A percentile compares a stretch with the other conserved stretches of the same genome.
Conservation (phyloP, 768 basidiomycete species). For the Lentinula lateritia region DNA sequence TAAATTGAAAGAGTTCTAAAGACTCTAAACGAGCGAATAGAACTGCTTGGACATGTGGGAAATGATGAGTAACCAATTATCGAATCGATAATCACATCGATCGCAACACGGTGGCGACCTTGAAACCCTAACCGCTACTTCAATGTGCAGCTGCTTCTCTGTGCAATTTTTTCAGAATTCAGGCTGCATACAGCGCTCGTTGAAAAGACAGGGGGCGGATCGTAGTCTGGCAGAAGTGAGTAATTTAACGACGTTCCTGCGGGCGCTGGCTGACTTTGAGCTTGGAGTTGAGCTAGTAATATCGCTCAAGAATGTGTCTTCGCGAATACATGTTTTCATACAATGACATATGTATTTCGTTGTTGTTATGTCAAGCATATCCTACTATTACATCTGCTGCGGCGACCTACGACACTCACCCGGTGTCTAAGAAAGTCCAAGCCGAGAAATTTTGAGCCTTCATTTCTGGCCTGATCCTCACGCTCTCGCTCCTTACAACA, state of each 20-base stretch:
- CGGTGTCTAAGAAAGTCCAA: background rate
- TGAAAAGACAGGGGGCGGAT: too few relatives aligned
- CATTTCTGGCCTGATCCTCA: background rate
- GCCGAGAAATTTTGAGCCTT: background rate
- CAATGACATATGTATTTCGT: background rate
- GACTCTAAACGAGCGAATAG: background rate
- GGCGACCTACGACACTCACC: background rate
- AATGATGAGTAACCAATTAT: background rate
- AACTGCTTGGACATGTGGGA: background rate
- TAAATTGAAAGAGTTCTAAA: too few relatives aligned
- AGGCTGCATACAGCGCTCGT: too few relatives aligned
- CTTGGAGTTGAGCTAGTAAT: background rate
- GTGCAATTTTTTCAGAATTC: background rate
- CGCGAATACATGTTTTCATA: background rate
- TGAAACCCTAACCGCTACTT: background rate
- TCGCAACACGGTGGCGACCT: too few relatives aligned
- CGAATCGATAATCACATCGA: background rate
- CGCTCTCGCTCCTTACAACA: too few relatives aligned
- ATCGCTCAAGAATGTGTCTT: background rate
- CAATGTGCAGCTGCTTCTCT: background rate
- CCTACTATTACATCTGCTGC: too few relatives aligned
- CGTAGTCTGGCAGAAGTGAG: background rate
- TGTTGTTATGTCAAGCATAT: background rate
- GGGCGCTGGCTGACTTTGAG: background rate
- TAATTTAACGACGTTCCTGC: background rate